These are phyloP conservation scores for Coniochaeta ligniaria DNA, from an alignment of 2,329 filamentous ascomycete species.

Conservation along the genomic window DNA sequence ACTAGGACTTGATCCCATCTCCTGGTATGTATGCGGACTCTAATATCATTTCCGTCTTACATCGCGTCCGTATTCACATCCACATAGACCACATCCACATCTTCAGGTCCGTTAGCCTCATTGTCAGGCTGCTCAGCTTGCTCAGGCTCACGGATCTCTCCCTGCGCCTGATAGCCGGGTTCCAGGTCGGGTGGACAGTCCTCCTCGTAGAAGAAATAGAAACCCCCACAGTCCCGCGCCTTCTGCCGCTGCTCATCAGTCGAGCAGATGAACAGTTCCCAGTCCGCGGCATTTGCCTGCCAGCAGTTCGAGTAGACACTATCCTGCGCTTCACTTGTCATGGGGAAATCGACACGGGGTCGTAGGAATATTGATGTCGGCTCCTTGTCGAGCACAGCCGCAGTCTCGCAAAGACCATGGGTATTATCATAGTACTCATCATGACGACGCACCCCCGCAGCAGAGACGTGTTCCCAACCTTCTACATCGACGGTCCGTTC, in stretches of 20 bases:
- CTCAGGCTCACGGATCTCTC: too few species aligned
- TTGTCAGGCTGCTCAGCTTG: too few species aligned
- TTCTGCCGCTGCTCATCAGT: not conserved
- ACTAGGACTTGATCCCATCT: conserved; percentile 1
- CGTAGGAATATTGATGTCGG: not conserved
- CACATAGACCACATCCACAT: too few species aligned
- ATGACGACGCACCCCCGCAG: not conserved
- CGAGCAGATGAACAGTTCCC: conserved; percentile 1
- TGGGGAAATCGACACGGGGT: not conserved
- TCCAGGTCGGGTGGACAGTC: too few species aligned
- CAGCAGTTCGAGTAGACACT: not conserved
- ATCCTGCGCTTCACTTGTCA: not conserved
- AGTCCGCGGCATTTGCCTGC: not conserved
- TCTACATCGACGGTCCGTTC: not conserved
- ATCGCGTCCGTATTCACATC: too few species aligned
- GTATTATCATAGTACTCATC: too few species aligned
- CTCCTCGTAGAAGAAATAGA: too few species aligned
- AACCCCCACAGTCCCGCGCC: too few species aligned
- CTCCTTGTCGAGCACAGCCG: conserved; percentile 1
- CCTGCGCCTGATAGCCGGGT: too few species aligned
- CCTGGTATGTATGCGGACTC: not conserved
- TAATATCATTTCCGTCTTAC: too few species aligned
- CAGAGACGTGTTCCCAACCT: not conserved
- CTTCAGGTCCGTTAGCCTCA: too few species aligned
- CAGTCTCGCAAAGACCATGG: not conserved